A percentile compares a stretch with the other conserved stretches of the same genome.
Evolutionary conservation across 441 rosid species (phyloP).

Genomic region (Corymbia calophylla): DNA sequence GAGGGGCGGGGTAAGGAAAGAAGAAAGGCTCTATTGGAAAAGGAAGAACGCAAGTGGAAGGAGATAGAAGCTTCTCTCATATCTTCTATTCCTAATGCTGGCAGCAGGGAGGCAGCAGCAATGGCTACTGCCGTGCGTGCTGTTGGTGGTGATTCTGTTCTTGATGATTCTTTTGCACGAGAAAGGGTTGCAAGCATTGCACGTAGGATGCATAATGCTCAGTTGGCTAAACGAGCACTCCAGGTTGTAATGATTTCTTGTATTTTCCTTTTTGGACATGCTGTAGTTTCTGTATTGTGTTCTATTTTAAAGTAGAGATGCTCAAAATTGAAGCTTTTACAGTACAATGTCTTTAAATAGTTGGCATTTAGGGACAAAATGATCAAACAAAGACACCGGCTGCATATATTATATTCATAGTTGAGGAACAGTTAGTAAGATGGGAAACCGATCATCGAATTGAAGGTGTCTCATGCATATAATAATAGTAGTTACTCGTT

Average conservation of each 20-base stretch:
- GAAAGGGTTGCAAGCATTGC: constrained; percentile 99
- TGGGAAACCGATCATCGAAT: background rate
- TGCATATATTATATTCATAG: background rate
- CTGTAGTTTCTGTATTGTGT: background rate
- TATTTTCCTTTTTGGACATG: background rate
- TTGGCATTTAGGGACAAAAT: background rate
- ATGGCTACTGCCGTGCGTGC: constrained; percentile 99
- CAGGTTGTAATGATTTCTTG: constrained; percentile 41
- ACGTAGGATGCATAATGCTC: constrained; percentile 86
- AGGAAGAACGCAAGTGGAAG: constrained; percentile 99
- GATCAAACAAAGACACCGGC: background rate
- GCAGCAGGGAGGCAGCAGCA: constrained; percentile 99
- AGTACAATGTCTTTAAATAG: background rate
- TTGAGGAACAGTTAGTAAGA: background rate
- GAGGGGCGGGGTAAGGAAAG: constrained; percentile 99
- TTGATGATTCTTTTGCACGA: constrained; percentile 98
- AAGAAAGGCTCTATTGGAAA: constrained; percentile 97
- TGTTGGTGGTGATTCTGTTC: constrained; percentile 99
- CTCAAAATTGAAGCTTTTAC: background rate
- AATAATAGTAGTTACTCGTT: background rate
- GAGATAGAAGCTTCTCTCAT: constrained; percentile 99
- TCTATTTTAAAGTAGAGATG: background rate
- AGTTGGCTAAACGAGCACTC: constrained; percentile 87
- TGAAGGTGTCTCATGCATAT: background rate
- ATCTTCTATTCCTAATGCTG: constrained; percentile 99